Evolutionary conservation across 441 rosid genomes (phyloP).

Genomic region (Pelargonium cotyledonis): DNA sequence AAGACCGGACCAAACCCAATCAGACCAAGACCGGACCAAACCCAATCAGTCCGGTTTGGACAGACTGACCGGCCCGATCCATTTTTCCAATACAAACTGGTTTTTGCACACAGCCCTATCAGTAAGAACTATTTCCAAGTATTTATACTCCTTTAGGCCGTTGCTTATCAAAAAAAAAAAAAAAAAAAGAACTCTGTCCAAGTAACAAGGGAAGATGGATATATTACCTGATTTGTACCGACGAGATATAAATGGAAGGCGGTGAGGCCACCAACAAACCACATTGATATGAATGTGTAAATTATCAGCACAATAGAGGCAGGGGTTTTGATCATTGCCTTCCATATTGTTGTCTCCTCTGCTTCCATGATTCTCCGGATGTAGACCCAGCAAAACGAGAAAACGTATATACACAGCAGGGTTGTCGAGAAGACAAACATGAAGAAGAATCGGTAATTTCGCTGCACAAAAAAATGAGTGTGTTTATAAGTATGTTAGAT

Average conservation of each 20-base stretch:
- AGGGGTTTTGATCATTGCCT: conserved; percentile 77
- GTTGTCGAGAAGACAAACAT: conserved; percentile 74
- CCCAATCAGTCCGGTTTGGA: too few relatives aligned
- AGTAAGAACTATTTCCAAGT: too few relatives aligned
- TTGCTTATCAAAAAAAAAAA: too few relatives aligned
- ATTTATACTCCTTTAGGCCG: too few relatives aligned
- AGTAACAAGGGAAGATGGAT: not conserved
- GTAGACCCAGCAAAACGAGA: conserved; percentile 88
- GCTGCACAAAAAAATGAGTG: conserved; percentile 48
- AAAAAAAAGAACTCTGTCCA: too few relatives aligned
- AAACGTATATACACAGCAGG: conserved; percentile 76
- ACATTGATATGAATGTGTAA: conserved; percentile 66
- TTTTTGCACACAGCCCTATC: too few relatives aligned
- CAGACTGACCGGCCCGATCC: too few relatives aligned
- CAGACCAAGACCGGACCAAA: too few relatives aligned
- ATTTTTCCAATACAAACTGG: too few relatives aligned
- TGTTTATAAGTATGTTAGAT: not conserved
- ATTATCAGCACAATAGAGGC: conserved; percentile 70
- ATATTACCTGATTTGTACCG: conserved; percentile 79
- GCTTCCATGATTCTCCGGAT: conserved; percentile 57
- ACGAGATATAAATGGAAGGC: conserved; percentile 86
- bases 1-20: too few relatives aligned
- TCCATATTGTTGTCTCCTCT: conserved; percentile 63
- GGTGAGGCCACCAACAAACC: conserved; percentile 95
- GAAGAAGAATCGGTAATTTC: conserved; percentile 95